Conservation (phyloP, 1,284 basidiomycete genomes). For the Ceratobasidium papillatum region DNA sequence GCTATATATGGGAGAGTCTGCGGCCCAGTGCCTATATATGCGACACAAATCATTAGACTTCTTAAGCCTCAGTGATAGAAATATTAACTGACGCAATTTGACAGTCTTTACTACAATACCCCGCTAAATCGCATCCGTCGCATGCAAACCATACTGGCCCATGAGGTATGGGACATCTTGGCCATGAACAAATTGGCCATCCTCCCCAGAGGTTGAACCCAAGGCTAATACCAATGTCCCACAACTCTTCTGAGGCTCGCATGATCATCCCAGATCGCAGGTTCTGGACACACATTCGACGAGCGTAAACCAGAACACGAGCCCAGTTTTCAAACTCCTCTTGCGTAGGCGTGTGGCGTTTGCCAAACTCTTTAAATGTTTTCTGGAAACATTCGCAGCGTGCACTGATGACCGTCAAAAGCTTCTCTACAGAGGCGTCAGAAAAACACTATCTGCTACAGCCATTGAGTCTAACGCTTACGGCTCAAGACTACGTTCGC, state of each 20-base stretch:
- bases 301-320: neutral
- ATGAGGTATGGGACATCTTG: neutral
- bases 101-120: slow-evolving; percentile 5
- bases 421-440: neutral
- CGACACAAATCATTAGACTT: neutral
- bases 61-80: neutral
- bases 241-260: neutral
- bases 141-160: slow-evolving; percentile 2
- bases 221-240: neutral
- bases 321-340: neutral
- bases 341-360: neutral
- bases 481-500: neutral
- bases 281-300: neutral
- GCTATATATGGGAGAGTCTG: neutral
- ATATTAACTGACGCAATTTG: neutral
- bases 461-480: neutral
- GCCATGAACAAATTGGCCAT: neutral
- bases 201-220: neutral
- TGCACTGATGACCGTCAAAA: neutral
- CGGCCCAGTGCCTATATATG: neutral
- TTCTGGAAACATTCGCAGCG: neutral
- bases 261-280: neutral
- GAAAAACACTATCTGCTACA: neutral
- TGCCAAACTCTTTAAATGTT: neutral
- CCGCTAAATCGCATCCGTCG: neutral